Evolutionary conservation across 306 rosid species (phyloP), one percentile per base, ranked within the genome.

Genomic region (Vigna mungo): DNA sequence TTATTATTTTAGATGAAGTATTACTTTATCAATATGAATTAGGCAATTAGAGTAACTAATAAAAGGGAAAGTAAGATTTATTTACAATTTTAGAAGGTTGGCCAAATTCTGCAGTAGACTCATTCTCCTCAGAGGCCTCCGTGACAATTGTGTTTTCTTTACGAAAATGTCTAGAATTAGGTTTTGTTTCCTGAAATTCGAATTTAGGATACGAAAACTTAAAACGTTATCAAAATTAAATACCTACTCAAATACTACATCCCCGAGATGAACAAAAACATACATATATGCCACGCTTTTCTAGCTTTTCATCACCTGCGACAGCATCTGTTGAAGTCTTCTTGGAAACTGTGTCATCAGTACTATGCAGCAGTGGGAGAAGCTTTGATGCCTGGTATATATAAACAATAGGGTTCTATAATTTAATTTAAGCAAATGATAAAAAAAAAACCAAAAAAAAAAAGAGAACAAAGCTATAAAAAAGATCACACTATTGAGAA

Each of bases 321-420:
- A 25, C 27, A 25, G 27, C 76, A 52, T 80, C 49, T 70, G 71
- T 64, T 74, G 88, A 51, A 52, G 79, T 75, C 27, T 83, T 83
- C 79, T 55, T 30, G 56, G 76, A 79, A 53, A 21, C 34, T 43
- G 60, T 41, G 52, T 84, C 68, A 39, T 81, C 86, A 13, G 64
- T 76, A 68, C 59, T 82, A 67, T 53, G 75, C 75, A 84, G 81
- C 53, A 44, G 60, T 20, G 74, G 78, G 46, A 75, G 68, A 73
- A 84, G 17, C 76, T 83, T 90, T 79, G 94, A 84, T 72, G 84
- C 87, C 94, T 86, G 89, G 30, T 72, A 71, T 74, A 78, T 85
- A 68, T 68, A 43, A 20, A 30, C 69, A 75, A 9, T 16, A 13
- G 6, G 17, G 14, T 30, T 48, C 12, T 51, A 74, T 21, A 63